A percentile compares a stretch with the other conserved stretches of the same genome.
phyloP scores from a whole-genome alignment of 805 yeast species.

The Wickerhamiella sergipiensis region DNA sequence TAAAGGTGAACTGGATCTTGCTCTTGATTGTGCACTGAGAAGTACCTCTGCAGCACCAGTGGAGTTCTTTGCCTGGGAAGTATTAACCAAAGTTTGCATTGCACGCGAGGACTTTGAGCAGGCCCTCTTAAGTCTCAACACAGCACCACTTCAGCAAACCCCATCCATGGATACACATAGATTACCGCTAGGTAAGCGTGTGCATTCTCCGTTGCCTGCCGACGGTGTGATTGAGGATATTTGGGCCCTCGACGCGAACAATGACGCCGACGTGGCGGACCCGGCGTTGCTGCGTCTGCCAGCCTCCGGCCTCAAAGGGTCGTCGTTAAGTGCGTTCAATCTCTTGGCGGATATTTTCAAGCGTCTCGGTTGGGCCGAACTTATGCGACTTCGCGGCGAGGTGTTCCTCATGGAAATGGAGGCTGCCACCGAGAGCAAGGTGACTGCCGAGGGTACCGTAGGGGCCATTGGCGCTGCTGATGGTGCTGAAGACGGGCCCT shows the following conservation, averaged over 20 bases:
- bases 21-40: slow-evolving; percentile 42
- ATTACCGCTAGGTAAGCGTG: slow-evolving; percentile 32
- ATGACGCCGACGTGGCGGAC: slow-evolving; percentile 26
- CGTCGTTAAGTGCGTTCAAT: slow-evolving; percentile 50
- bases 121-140: slow-evolving; percentile 57
- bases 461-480: background rate
- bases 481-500: background rate
- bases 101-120: slow-evolving; percentile 38
- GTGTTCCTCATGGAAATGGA: slow-evolving; percentile 77
- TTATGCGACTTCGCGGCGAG: slow-evolving; percentile 49
- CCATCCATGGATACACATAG: slow-evolving; percentile 33
- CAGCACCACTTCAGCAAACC: slow-evolving; percentile 54
- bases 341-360: slow-evolving; percentile 55
- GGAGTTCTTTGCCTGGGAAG: slow-evolving; percentile 62
- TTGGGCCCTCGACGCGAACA: slow-evolving; percentile 28
- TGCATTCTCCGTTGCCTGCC: slow-evolving; percentile 37
- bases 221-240: slow-evolving; percentile 40
- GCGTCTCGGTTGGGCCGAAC: slow-evolving; percentile 69
- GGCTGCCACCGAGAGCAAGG: slow-evolving; percentile 13
- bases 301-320: slow-evolving; percentile 37
- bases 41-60: slow-evolving; percentile 61
- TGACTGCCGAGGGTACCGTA: slow-evolving; percentile 1
- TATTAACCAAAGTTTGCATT: slow-evolving; percentile 46
- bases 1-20: slow-evolving; percentile 40
- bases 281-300: slow-evolving; percentile 38